Evolutionary conservation across 305 asterid species (phyloP), one percentile per base, ranked within the genome.

Genomic region (Plantago lanceolata): DNA sequence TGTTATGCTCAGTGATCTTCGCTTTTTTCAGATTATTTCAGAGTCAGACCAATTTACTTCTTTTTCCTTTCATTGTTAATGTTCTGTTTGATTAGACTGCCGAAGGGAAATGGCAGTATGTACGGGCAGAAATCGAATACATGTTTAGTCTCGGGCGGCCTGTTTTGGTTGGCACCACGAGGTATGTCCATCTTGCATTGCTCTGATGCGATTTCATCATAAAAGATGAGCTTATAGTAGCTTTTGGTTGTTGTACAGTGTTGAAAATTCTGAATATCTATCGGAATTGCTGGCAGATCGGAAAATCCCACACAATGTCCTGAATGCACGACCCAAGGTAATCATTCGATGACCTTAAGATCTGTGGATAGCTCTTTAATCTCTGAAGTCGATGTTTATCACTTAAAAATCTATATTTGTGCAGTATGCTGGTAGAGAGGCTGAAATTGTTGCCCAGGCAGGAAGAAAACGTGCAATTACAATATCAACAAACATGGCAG

Each of bases 361-460:
- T 57, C 62, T 59, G 40, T 33, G 20, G 65, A 40, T 24, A 51
- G 59, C 43, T 17, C 68, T 71, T 31, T 21, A 40, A 51, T 61
- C 59, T 15, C 14, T 40, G 45, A 40, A 9, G 9, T 0, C 11
- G 15, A 40, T 40, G 59, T 52, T 71, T 19, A 59, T 45, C 47
- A 58, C 63, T 29, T 52, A 59, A 64, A 50, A 60, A 65, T 67
- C 50, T 66, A 21, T 69, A 65, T 66, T 66, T 64, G 45, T 77
- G 71, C 82, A 94, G 99, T 90, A 94, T 78, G 99, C 97, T 69
- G 99, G 96, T 61, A 86, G 96, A 78, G 99, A 94, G 81, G 99
- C 99, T 68, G 96, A 94, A 71, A 85, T 81, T 76, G 89, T 94
- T 37, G 96, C 99, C 55, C 99, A 94, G 81, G 99, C 99, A 26